These are phyloP conservation scores for Mycena polygramma DNA, from an alignment of 768 basidiomycete species.

Conservation along the genomic window DNA sequence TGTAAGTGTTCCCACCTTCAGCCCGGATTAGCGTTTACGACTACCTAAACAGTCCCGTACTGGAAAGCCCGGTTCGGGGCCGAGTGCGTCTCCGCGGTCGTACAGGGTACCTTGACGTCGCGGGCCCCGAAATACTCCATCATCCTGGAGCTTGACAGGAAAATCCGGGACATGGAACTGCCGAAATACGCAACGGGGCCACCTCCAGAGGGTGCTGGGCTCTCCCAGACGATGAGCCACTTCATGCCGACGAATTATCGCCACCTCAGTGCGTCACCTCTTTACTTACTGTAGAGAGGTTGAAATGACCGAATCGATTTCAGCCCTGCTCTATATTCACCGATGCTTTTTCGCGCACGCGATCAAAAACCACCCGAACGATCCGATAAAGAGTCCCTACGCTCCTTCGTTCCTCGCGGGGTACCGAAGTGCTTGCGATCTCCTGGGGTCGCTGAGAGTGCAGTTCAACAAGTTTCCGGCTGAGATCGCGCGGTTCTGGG, in stretches of 20 bases:
- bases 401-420: constrained; percentile 78
- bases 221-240: constrained; percentile 76
- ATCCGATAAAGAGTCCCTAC: constrained; percentile 78
- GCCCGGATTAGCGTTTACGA: background rate
- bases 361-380: constrained; percentile 69
- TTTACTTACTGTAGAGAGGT: background rate
- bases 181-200: constrained; percentile 71
- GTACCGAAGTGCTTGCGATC: constrained; percentile 74
- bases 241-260: constrained; percentile 84
- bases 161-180: constrained; percentile 75
- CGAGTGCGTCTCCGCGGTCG: constrained; percentile 75
- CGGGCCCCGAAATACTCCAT: constrained; percentile 72
- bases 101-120: constrained; percentile 76
- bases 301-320: background rate
- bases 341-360: constrained; percentile 85
- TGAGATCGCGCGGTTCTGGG: constrained; percentile 77
- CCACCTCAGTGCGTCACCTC: constrained; percentile 66
- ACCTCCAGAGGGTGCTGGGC: constrained; percentile 61
- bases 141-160: constrained; percentile 75
- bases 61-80: constrained; percentile 81
- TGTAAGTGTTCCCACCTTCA: constrained; percentile 58
- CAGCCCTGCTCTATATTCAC: constrained; percentile 81
- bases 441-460: constrained; percentile 61
- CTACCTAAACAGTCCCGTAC: constrained; percentile 63
- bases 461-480: constrained; percentile 66